These are phyloP conservation scores for Colletotrichum sp. DNA, from an alignment of 2,329 filamentous ascomycete genomes.

Conservation along the genomic window DNA sequence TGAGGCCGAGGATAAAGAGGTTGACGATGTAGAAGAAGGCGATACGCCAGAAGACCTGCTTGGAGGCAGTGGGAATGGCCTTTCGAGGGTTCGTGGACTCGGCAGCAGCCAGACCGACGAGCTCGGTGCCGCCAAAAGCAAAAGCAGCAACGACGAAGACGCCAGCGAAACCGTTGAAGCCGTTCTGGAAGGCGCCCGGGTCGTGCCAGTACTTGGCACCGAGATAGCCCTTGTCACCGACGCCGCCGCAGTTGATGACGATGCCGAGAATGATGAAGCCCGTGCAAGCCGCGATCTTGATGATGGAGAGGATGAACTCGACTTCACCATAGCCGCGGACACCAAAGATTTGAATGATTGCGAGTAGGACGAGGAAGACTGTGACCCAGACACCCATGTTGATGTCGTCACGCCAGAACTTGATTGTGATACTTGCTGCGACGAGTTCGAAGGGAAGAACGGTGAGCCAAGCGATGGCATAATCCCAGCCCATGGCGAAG, in stretches of 20 bases:
- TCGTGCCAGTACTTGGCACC: slow-evolving; percentile 25
- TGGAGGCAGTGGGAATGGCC: slow-evolving; percentile 27
- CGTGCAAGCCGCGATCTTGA: slow-evolving; percentile 51
- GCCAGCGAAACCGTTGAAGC: slow-evolving; percentile 27
- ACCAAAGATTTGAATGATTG: slow-evolving; percentile 54
- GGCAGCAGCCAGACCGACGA: slow-evolving; percentile 28
- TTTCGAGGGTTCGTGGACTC: slow-evolving; percentile 26
- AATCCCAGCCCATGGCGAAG: slow-evolving; percentile 59
- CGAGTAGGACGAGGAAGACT: slow-evolving; percentile 44
- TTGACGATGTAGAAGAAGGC: slow-evolving; percentile 26
- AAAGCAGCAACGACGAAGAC: slow-evolving; percentile 25
- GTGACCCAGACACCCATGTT: slow-evolving; percentile 61
- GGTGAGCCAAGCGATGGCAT: slow-evolving; percentile 67
- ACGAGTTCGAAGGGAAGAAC: slow-evolving; percentile 77
- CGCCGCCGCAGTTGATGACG: slow-evolving; percentile 24
- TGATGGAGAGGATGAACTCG: slow-evolving; percentile 61
- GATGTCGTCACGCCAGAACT: slow-evolving; percentile 62
- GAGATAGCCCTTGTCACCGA: slow-evolving; percentile 23
- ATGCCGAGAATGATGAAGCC: slow-evolving; percentile 25
- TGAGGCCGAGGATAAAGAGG: slow-evolving; percentile 26
- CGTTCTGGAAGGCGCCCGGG: slow-evolving; percentile 25
- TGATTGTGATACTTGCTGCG: slow-evolving; percentile 74
- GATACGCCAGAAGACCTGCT: slow-evolving; percentile 28
- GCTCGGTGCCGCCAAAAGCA: slow-evolving; percentile 26
- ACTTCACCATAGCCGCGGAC: slow-evolving; percentile 64